These are phyloP conservation scores for Aaosphaeria pasadenensis DNA, from an alignment of 2,329 filamentous ascomycete species.

Conservation along the genomic window DNA sequence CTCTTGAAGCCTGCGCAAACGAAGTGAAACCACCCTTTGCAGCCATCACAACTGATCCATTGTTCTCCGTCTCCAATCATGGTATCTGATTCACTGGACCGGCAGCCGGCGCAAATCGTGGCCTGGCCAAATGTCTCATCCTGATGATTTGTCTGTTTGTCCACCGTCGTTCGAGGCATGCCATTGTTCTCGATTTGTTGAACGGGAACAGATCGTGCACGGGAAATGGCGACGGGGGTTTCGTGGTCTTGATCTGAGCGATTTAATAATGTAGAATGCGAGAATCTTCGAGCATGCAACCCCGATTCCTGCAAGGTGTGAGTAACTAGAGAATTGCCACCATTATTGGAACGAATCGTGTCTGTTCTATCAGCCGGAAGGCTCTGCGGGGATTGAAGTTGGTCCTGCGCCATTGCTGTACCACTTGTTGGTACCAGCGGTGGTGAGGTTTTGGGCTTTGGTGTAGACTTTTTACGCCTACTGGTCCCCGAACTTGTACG, in stretches of 20 bases:
- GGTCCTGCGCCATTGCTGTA: constrained; percentile 17
- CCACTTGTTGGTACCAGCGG: neutral
- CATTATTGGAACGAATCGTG: neutral
- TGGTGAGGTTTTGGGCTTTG: constrained; percentile 27
- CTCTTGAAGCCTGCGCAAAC: constrained; percentile 65
- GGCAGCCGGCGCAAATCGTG: constrained; percentile 56
- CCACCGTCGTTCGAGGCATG: constrained; percentile 1
- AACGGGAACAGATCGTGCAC: constrained; percentile 32
- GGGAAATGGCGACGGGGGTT: constrained; percentile 7
- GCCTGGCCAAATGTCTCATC: constrained; percentile 30
- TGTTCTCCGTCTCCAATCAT: constrained; percentile 54
- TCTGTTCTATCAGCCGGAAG: constrained; percentile 23
- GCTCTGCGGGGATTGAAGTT: constrained; percentile 33
- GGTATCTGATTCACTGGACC: constrained; percentile 53
- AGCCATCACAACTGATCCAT: constrained; percentile 68
- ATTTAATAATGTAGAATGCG: constrained; percentile 2
- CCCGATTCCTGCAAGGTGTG: constrained; percentile 3
- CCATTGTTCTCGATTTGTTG: constrained; percentile 10
- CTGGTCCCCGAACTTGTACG: constrained; percentile 30
- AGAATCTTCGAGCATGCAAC: constrained; percentile 24
- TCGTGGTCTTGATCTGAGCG: constrained; percentile 2
- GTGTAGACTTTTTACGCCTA: constrained; percentile 40
- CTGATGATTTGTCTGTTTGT: neutral
- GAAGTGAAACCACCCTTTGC: constrained; percentile 67
- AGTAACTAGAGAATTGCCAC: neutral